Evolutionary conservation across 441 rosid species (phyloP).

Genomic region (Geranium incanum): DNA sequence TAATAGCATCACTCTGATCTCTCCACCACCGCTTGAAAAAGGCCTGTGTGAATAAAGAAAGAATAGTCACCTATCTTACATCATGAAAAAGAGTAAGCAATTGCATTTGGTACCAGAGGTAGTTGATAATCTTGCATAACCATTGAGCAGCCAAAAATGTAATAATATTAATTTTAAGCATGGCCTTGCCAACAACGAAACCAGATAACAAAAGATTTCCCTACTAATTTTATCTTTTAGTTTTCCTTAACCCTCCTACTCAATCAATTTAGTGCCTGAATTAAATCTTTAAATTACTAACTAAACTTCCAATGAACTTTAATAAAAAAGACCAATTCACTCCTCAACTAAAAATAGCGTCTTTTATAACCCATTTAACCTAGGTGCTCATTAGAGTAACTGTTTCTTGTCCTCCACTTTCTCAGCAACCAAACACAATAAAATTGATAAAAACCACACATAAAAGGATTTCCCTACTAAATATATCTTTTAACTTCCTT

Average conservation of each 20-base stretch:
- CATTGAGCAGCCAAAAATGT: neutral
- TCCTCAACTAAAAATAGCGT: neutral
- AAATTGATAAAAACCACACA: too few species aligned
- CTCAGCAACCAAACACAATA: too few species aligned
- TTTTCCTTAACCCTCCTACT: neutral
- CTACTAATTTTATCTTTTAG: neutral
- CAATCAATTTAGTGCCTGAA: neutral
- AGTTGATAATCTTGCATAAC: neutral
- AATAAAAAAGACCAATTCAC: neutral
- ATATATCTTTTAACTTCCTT: too few species aligned
- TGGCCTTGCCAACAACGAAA: neutral
- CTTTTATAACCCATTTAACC: too few species aligned
- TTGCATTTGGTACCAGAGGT: neutral
- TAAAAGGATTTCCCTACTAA: too few species aligned
- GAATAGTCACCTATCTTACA: neutral
- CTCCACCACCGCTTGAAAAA: constrained; percentile 99
- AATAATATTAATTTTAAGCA: neutral
- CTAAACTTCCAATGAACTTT: neutral
- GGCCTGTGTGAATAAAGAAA: constrained; percentile 42
- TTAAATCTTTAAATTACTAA: neutral
- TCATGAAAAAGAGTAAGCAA: neutral
- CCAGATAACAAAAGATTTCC: neutral
- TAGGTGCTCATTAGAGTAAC: too few species aligned
- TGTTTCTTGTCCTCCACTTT: too few species aligned
- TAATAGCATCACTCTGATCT: constrained; percentile 62